Conservation (phyloP, 2,329 filamentous ascomycete genomes). For the Colletotrichum zoysiae region DNA sequence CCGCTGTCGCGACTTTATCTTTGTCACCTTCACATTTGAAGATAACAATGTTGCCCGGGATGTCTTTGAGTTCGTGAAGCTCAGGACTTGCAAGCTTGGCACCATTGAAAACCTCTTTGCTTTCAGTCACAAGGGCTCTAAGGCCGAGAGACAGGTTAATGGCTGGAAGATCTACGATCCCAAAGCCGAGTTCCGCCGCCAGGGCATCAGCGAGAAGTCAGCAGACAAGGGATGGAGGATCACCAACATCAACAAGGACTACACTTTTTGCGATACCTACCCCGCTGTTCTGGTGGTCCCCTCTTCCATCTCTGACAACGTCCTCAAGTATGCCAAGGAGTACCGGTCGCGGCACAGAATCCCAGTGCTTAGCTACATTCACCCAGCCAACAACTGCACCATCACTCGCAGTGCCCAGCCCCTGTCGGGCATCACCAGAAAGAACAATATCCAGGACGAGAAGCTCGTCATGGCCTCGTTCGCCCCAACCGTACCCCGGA, state of each 20-base stretch:
- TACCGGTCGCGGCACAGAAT: conserved; percentile 92
- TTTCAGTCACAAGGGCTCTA: conserved; percentile 84
- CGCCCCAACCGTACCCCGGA: conserved; percentile 70
- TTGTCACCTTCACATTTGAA: conserved; percentile 89
- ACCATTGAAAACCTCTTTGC: conserved; percentile 91
- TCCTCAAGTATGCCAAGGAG: conserved; percentile 89
- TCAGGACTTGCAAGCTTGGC: conserved; percentile 83
- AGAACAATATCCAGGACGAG: conserved; percentile 95
- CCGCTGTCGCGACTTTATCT: conserved; percentile 92
- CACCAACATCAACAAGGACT: conserved; percentile 90
- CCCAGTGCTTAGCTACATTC: conserved; percentile 92
- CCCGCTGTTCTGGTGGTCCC: conserved; percentile 88
- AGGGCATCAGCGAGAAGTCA: conserved; percentile 88
- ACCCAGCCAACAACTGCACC: conserved; percentile 95
- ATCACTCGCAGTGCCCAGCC: conserved; percentile 97
- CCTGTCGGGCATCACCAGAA: conserved; percentile 84
- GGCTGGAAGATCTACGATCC: conserved; percentile 91
- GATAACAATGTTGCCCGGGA: conserved; percentile 82
- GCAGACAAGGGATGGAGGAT: conserved; percentile 87
- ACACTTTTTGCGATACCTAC: conserved; percentile 92
- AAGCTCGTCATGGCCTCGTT: conserved; percentile 94
- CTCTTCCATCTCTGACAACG: conserved; percentile 93
- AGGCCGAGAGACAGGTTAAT: conserved; percentile 78
- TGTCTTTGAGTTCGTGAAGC: conserved; percentile 87
- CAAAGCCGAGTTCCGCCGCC: conserved; percentile 84